Evolutionary conservation across 768 basidiomycete species (phyloP).

Genomic region (Inosperma sp.): DNA sequence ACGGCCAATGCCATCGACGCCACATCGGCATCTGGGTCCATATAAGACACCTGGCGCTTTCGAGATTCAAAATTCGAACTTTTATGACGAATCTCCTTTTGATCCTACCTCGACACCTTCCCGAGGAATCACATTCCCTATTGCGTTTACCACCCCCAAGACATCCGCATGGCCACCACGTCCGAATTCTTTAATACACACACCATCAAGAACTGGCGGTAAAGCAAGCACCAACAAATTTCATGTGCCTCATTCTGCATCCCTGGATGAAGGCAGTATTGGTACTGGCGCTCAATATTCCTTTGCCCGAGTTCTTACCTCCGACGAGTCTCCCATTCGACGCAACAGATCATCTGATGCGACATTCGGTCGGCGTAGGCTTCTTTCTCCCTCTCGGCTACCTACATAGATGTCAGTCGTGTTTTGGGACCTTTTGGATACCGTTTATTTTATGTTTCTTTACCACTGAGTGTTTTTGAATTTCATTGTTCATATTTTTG

Average conservation of each 20-base stretch:
- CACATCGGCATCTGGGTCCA: conserved; percentile 35
- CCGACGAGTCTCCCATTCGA: conserved; percentile 55
- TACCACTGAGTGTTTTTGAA: neutral
- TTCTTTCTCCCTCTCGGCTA: conserved; percentile 4
- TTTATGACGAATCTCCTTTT: conserved; percentile 54
- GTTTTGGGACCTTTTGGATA: neutral
- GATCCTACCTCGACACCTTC: conserved; percentile 81
- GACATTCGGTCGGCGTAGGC: conserved; percentile 26
- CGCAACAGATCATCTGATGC: conserved; percentile 34
- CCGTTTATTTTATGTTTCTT: neutral
- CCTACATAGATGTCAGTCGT: neutral
- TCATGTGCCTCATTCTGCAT: conserved; percentile 17
- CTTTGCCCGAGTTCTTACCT: conserved; percentile 20
- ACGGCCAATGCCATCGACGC: conserved; percentile 52
- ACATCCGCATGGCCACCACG: conserved; percentile 43
- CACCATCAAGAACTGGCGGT: conserved; percentile 41
- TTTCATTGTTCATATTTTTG: neutral
- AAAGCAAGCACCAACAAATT: neutral
- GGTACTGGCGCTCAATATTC: conserved; percentile 1
- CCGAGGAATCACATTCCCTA: conserved; percentile 62
- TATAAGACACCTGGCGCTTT: conserved; percentile 39
- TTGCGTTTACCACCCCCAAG: conserved; percentile 62
- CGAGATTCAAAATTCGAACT: conserved; percentile 25
- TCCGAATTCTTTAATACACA: conserved; percentile 45
- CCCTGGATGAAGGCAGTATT: conserved; percentile 27